Evolutionary conservation across 2,329 filamentous ascomycete species (phyloP), one percentile per base, ranked within the genome.

Genomic region (Stachybotrys chartarum): DNA sequence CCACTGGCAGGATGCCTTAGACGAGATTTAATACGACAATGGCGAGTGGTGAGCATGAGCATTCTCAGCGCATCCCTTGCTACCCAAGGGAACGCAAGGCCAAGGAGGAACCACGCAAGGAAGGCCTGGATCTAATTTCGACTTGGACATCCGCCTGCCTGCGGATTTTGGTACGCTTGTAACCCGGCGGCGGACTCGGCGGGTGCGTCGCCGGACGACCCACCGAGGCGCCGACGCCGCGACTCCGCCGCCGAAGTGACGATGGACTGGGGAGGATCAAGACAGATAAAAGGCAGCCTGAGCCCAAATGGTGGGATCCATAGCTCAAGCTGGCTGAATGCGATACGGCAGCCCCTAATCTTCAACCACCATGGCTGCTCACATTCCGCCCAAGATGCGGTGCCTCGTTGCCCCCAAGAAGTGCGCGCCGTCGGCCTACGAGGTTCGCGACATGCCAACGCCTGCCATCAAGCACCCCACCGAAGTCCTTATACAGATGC

Each of bases 401-500:
- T 70, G 74, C 6, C 69, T 79, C 44, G 70, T 74, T 14, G 72
- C 74, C 31, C 71, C 66, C 0, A 72, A 67, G 48, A 70, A 71
- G 55, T 71, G 72, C 58, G 59, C 57, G 5, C 76, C 77, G 0
- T 63, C 63, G 0, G 64, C 57, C 8, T 78, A 73, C 56, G 68
- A 74, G 30, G 57, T 80, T 16, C 56, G 63, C 5, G 72, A 76
- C 5, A 55, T 76, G n/a, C 74, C 77, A 0, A 66, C 73, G 3
- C 78, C 79, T 0, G 60, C 58, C n/a, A 76, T 81, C 51, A 67
- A 65, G 3, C 60, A 67, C 7, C 70, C 76, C 1, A 66, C 74
- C 31, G 68, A 81, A 5, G 64, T 82, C 1, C 63, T 81, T 2
- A 57, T 78, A 11, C 64, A 64, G 16, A 65, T 78, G 31, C 67